A percentile compares a stretch with the other conserved stretches of the same genome.
These are phyloP conservation scores for Fennellomyces sp. DNA, from an alignment of 371 early-diverging fungal species.

Conservation along the genomic window DNA sequence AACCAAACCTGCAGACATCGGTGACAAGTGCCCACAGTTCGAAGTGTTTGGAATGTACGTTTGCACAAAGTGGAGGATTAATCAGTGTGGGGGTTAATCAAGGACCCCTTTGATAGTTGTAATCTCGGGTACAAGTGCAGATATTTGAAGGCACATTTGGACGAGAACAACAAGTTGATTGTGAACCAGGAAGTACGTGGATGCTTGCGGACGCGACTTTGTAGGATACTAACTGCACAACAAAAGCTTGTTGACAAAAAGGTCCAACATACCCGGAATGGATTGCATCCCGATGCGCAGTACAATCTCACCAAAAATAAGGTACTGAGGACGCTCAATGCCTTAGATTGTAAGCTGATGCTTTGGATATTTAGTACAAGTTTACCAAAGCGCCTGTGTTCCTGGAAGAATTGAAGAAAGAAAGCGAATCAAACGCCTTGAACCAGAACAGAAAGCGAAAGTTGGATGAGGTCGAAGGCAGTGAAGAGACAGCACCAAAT, in stretches of 20 bases:
- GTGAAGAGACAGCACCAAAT: conserved; percentile 2
- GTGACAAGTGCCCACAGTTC: conserved; percentile 72
- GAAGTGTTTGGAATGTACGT: conserved; percentile 74
- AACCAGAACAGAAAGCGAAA: conserved; percentile 34
- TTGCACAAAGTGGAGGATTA: background rate
- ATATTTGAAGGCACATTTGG: conserved; percentile 72
- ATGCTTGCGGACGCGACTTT: no score
- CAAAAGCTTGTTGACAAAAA: conserved; percentile 29
- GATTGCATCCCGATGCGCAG: conserved; percentile 46
- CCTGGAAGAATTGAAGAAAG: conserved; percentile 44
- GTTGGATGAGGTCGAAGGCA: conserved; percentile 13
- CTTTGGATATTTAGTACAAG: background rate
- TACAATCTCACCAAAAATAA: conserved; percentile 45
- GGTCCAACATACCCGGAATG: conserved; percentile 41
- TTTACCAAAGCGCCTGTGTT: conserved; percentile 41
- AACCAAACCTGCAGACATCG: conserved; percentile 75
- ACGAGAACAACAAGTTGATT: conserved; percentile 49
- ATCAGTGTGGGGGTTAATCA: background rate
- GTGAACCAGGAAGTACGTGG: conserved; percentile 51
- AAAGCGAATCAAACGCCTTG: conserved; percentile 26
- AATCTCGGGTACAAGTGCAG: conserved; percentile 80
- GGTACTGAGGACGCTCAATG: conserved; percentile 14
- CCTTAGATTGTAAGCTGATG: background rate
- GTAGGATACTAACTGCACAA: background rate
- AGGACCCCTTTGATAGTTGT: conserved; percentile 35